Conservation (phyloP, 345 rosid genomes). For the Adansonia digitata region DNA sequence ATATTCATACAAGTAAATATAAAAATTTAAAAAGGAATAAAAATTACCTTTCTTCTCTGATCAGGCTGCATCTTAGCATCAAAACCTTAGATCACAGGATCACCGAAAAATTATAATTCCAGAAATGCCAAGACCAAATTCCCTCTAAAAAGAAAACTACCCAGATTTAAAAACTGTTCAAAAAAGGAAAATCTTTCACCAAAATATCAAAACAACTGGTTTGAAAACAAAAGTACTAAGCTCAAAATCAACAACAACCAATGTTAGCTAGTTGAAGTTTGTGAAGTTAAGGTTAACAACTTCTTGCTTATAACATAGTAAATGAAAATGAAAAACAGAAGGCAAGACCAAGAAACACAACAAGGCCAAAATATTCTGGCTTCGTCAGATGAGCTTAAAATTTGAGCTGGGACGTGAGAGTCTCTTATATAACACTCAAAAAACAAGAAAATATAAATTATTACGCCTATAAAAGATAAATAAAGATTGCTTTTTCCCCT, state of each 20-base stretch:
- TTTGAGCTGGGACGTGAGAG: slow-evolving; percentile 26
- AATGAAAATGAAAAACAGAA: no score
- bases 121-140: slow-evolving; percentile 1
- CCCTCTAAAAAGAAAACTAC: slow-evolving; percentile 8
- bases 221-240: slow-evolving; percentile 1
- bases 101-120: slow-evolving; percentile 11
- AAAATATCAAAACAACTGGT: not conserved
- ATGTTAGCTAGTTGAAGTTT: no score
- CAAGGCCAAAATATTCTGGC: slow-evolving; percentile 22
- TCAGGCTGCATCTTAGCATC: slow-evolving; percentile 84
- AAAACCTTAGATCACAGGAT: slow-evolving; percentile 31
- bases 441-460: not conserved
- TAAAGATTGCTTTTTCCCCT: not conserved
- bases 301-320: no score
- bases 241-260: not conserved
- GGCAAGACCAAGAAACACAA: not conserved
- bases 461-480: not conserved
- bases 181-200: slow-evolving; percentile 3
- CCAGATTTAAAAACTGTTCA: slow-evolving; percentile 22
- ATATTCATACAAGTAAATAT: not conserved
- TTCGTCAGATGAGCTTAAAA: slow-evolving; percentile 24
- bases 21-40: not conserved
- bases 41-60: slow-evolving; percentile 72
- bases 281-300: no score
- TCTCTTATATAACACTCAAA: not conserved